Evolutionary conservation across 495 filamentous ascomycete species (phyloP).

Genomic region (Achaetomiella virescens): DNA sequence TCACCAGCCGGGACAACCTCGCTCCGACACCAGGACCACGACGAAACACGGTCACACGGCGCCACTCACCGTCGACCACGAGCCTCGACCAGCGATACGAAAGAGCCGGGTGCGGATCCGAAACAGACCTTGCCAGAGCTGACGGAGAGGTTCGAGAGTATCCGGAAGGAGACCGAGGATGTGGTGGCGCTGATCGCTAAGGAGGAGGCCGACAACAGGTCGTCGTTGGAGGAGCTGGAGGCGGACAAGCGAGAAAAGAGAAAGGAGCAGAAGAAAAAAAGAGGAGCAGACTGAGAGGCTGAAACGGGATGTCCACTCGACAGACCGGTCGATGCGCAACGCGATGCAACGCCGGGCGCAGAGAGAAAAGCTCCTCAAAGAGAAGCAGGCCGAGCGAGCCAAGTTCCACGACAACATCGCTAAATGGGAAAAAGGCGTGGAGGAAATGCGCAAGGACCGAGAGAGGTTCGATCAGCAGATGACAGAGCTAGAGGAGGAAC

Average conservation of each 20-base stretch:
- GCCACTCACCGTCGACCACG: slow-evolving; percentile 67
- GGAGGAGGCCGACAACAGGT: slow-evolving; percentile 61
- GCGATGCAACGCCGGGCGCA: slow-evolving; percentile 73
- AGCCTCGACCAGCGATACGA: slow-evolving; percentile 49
- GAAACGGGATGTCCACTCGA: slow-evolving; percentile 68
- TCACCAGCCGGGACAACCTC: slow-evolving; percentile 58
- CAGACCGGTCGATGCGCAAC: slow-evolving; percentile 77
- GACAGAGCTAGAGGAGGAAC: slow-evolving; percentile 39
- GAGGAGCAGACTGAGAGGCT: slow-evolving; percentile 78
- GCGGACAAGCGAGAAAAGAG: slow-evolving; percentile 63
- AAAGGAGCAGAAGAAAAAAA: slow-evolving; percentile 71
- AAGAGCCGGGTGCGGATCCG: slow-evolving; percentile 38
- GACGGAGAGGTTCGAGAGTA: slow-evolving; percentile 62
- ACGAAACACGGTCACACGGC: slow-evolving; percentile 63
- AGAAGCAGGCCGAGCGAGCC: slow-evolving; percentile 60
- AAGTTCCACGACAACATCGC: slow-evolving; percentile 50
- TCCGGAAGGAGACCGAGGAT: slow-evolving; percentile 65
- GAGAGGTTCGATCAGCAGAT: slow-evolving; percentile 38
- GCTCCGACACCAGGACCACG: slow-evolving; percentile 51
- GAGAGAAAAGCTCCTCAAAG: slow-evolving; percentile 72
- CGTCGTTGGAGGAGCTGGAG: slow-evolving; percentile 70
- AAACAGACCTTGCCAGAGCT: slow-evolving; percentile 48
- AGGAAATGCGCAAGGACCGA: slow-evolving; percentile 39
- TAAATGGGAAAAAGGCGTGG: slow-evolving; percentile 52
- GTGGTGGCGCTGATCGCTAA: slow-evolving; percentile 46